A percentile compares a stretch with the other conserved stretches of the same genome.
These are phyloP conservation scores for Fagopyrum homotropicum DNA, from an alignment of 148 eudicot genomes.

Conservation along the genomic window DNA sequence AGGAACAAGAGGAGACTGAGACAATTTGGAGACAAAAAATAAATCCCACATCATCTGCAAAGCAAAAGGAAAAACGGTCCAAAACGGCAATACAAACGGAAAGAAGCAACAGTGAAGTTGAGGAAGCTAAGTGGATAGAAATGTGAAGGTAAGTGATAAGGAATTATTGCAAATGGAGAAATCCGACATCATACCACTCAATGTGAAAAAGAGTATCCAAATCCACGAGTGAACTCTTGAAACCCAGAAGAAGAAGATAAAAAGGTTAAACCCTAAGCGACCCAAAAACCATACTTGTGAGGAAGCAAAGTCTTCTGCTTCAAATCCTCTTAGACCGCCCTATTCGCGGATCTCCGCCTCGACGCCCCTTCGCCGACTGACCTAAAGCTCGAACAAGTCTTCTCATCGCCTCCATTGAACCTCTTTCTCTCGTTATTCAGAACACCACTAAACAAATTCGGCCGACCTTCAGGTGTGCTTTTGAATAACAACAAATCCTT, in stretches of 20 bases:
- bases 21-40: too few species aligned
- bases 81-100: background rate
- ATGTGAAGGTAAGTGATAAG: background rate
- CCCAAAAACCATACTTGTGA: constrained; percentile 29
- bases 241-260: background rate
- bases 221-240: background rate
- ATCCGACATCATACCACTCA: background rate
- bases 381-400: background rate
- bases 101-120: background rate
- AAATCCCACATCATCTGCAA: background rate
- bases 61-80: background rate
- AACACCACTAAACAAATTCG: too few species aligned
- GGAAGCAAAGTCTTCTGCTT: constrained; percentile 29
- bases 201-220: background rate
- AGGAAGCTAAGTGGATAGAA: background rate
- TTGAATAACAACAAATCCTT: constrained; percentile 67
- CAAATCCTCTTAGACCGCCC: constrained; percentile 27
- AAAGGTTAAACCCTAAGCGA: constrained; percentile 15
- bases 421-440: background rate
- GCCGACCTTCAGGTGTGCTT: constrained; percentile 85
- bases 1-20: too few species aligned
- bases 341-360: constrained; percentile 21
- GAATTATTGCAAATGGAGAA: background rate
- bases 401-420: background rate
- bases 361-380: background rate